Conservation (phyloP, 2,329 filamentous ascomycete genomes). For the Emergomyces orientalis region DNA sequence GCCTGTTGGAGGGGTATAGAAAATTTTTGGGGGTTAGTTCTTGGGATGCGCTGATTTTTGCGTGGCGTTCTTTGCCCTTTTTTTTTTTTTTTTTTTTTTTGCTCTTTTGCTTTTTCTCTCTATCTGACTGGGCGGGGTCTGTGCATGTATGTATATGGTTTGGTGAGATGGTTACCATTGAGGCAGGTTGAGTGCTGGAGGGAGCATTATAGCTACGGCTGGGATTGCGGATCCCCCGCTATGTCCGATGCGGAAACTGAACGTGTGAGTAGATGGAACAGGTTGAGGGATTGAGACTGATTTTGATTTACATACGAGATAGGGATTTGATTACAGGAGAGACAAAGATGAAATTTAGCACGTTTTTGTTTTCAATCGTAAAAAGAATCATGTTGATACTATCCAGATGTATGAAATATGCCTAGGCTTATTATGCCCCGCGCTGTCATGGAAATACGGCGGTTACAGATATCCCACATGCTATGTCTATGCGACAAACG, state of each 20-base stretch:
- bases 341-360: not conserved
- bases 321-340: not conserved
- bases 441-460: not conserved
- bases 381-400: no score
- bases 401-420: no score
- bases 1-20: conserved; percentile 45
- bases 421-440: not conserved
- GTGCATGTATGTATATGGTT: conserved; percentile 8
- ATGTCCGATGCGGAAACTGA: not conserved
- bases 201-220: conserved; percentile 23
- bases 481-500: not conserved
- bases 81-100: not conserved
- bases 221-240: not conserved
- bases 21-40: not conserved
- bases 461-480: not conserved
- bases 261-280: not conserved
- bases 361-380: no score
- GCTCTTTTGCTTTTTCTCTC: not conserved
- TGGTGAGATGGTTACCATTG: conserved; percentile 31
- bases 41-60: not conserved
- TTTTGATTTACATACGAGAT: not conserved
- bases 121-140: conserved; percentile 14
- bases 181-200: conserved; percentile 37
- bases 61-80: not conserved
- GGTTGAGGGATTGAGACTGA: not conserved